Evolutionary conservation across 2,329 filamentous ascomycete genomes (phyloP), one percentile per base, ranked within the genome.

Genomic region (Phialophora tarda): DNA sequence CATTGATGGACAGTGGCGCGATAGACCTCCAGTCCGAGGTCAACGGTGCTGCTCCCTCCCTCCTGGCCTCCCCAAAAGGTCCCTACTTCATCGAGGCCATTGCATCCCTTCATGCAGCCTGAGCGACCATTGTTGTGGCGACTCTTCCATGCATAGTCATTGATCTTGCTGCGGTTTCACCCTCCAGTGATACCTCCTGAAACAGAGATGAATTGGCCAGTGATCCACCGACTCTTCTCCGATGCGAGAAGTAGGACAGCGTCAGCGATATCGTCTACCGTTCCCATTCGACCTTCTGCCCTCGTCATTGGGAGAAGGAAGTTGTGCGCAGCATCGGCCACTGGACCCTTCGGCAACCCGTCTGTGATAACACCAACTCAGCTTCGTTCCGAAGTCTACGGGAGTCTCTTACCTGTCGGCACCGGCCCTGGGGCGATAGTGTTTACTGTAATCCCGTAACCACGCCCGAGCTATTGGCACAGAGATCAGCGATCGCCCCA

Each of bases 341-440:
- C 74, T 61, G 77, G 76, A 64, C 77, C 74, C 51, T 75, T 78
- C 14, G 57, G 50, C 23, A 88, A 72, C 80, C 89, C 82, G 6
- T 86, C 84, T 0, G 85, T 87, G 0, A 14, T 26, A 24, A 4
- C 28, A 30, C n/a, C 38, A 59, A 23, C 24, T 59, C 30, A 59
- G 57, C 24, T 28, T 38, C 57, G 14, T 14, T 51, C 3, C 23
- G 12, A 5, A 17, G 7, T 60, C 30, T 14, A 50, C 4, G 7
- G 14, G 30, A 53, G 12, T 10, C 12, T 7, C 47, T 61, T 38
- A 61, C 59, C 59, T 38, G 59, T 61, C 17, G 75, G 82, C 0
- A 84, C 87, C 0, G 85, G 85, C 0, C 84, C 84, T 0, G 84
- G 84, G 0, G 83, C 81, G 14, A 86, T 74, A 8, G 77, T 77